These are phyloP conservation scores for Pichia scutulata DNA, from an alignment of 805 yeast genomes.

Conservation along the genomic window DNA sequence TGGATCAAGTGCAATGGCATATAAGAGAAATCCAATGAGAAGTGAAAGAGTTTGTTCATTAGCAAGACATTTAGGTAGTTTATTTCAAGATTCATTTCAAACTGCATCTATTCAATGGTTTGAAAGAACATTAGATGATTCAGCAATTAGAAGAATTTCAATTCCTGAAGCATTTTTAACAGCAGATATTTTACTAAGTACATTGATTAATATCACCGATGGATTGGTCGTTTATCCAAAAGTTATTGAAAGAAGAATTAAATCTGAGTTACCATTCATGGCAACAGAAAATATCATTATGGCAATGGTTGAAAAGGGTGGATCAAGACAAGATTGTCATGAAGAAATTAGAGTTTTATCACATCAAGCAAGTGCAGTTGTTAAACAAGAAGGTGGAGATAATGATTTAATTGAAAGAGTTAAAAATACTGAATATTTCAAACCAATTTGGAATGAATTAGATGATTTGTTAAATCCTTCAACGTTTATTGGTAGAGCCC, in stretches of 20 bases:
- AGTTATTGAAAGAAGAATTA: constrained; percentile 95
- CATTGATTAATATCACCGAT: constrained; percentile 84
- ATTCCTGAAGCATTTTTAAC: constrained; percentile 95
- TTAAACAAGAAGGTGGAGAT: constrained; percentile 97
- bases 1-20: constrained; percentile 98
- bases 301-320: constrained; percentile 99
- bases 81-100: constrained; percentile 88
- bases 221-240: constrained; percentile 98
- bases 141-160: constrained; percentile 95
- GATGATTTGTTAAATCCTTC: constrained; percentile 79
- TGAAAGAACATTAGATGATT: constrained; percentile 96
- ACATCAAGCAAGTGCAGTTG: constrained; percentile 96
- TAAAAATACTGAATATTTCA: constrained; percentile 67
- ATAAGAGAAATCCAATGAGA: constrained; percentile 99
- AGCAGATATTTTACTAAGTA: constrained; percentile 85
- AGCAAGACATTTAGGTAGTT: constrained; percentile 88
- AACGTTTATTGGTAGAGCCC: constrained; percentile 97
- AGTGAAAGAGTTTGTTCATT: constrained; percentile 98
- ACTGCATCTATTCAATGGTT: constrained; percentile 99
- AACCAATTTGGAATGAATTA: constrained; percentile 82
- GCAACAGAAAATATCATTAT: constrained; percentile 98
- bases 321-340: constrained; percentile 96
- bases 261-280: constrained; percentile 95
- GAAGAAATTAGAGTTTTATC: constrained; percentile 95
- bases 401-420: constrained; percentile 91